A percentile compares a stretch with the other conserved stretches of the same genome.
Evolutionary conservation across 2,329 filamentous ascomycete genomes (phyloP).

Genomic region (Ophidiomyces ophidiicola): DNA sequence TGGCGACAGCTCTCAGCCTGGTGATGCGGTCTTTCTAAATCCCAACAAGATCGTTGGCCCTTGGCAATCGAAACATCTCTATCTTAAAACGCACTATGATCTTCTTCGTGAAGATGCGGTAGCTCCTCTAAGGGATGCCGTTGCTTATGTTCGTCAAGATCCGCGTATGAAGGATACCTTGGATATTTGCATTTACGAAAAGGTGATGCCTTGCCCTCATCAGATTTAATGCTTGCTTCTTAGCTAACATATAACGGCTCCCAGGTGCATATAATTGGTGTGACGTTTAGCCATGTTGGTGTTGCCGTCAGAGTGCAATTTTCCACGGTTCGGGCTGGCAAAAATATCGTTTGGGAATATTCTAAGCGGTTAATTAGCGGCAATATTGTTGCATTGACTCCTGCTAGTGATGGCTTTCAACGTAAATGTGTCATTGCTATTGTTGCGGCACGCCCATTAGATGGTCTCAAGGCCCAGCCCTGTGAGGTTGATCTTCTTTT

Average conservation of each 20-base stretch:
- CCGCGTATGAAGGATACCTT: constrained; percentile 48
- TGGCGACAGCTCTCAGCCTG: constrained; percentile 14
- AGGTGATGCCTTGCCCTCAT: constrained; percentile 37
- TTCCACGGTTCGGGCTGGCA: constrained; percentile 52
- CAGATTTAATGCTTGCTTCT: not conserved
- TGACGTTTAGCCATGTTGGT: constrained; percentile 52
- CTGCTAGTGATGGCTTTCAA: constrained; percentile 47
- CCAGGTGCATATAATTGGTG: constrained; percentile 54
- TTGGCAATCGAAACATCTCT: constrained; percentile 51
- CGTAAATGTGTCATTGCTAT: constrained; percentile 56
- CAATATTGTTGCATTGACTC: constrained; percentile 44
- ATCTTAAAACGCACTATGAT: constrained; percentile 61
- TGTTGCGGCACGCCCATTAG: constrained; percentile 57
- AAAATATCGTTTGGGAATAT: constrained; percentile 56
- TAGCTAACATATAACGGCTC: constrained; percentile 2
- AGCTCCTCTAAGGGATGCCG: constrained; percentile 54
- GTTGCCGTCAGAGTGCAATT: constrained; percentile 58
- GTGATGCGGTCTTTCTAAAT: constrained; percentile 29
- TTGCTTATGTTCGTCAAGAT: constrained; percentile 43
- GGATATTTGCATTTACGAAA: constrained; percentile 54
- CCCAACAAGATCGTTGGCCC: constrained; percentile 45
- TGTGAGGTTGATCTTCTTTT: constrained; percentile 68
- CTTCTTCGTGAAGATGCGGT: constrained; percentile 64
- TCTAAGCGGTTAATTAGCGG: constrained; percentile 47
- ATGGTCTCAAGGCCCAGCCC: constrained; percentile 51